Evolutionary conservation across 208 protist species (phyloP), one percentile per base, ranked within the genome.

Genomic region (Cochliopodium minus): DNA sequence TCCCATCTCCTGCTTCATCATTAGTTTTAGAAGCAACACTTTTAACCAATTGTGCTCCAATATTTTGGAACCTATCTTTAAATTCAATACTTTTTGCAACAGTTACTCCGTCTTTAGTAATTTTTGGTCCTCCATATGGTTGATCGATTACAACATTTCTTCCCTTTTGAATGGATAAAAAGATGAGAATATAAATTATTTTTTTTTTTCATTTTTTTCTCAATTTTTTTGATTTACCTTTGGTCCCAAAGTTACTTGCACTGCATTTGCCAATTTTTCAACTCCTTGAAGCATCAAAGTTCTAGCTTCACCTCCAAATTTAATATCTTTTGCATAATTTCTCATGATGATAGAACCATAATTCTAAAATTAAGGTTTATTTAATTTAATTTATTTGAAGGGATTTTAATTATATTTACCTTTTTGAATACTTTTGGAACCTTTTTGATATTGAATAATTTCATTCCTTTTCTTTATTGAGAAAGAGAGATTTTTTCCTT

Each of bases 31-130:
- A 90, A 56, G 91, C 92, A 54, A 97, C 93, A 57, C 89, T 74
- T 22, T 86, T 81, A 34, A 96, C 84, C 34, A 96, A 72, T 65
- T 90, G 90, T 0, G 94, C 96, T 48, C 95, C 96, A 39, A 99
- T 66, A 75, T 99, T 99, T 66, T 96, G 78, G 58, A 86, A 92
- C 57, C 78, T 85, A 74, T 98, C 84, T 61, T 85, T 74, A 66
- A 99, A 96, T 67, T 98, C 92, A 65, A 99, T 94, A 48, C 79
- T 68, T 79, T 97, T 98, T 26, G 95, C 96, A 1, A 99, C 96
- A 23, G 94, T 98, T 17, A 99, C 95, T 72, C 96, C 96, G 61
- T 99, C 96, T 78, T 99, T 99, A 40, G 96, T 99, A 74, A 99
- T 98, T 62, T 97, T 96, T 28, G 96, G 94, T 35, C 80, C 65